Evolutionary conservation across 495 filamentous ascomycete species (phyloP).

Genomic region (Annulohypoxylon moriforme): DNA sequence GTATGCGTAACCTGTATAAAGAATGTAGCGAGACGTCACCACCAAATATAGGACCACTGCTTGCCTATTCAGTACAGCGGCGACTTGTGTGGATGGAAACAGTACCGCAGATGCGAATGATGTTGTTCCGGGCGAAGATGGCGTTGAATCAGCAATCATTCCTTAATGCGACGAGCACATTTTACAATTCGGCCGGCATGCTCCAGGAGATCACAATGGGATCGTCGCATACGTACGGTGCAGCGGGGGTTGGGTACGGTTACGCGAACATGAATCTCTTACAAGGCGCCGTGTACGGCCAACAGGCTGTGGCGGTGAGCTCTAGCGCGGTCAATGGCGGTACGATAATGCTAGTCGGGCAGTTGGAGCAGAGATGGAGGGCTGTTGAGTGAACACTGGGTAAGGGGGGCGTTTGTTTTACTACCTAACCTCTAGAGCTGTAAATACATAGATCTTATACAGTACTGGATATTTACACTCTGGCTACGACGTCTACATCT

Average conservation of each 20-base stretch:
- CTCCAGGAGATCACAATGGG: conserved; percentile 27
- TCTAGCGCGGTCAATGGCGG: conserved; percentile 9
- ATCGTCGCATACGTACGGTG: conserved; percentile 29
- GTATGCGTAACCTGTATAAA: conserved; percentile 48
- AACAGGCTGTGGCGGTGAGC: conserved; percentile 22
- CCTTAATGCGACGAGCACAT: conserved; percentile 26
- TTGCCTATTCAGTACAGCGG: conserved; percentile 32
- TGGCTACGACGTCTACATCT: no score
- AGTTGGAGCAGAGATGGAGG: conserved; percentile 40
- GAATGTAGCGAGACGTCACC: conserved; percentile 48
- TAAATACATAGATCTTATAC: no score
- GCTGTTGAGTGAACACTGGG: conserved; percentile 27
- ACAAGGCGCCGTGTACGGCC: conserved; percentile 31
- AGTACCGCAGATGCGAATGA: conserved; percentile 41
- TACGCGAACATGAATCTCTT: conserved; percentile 38
- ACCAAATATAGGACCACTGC: conserved; percentile 24
- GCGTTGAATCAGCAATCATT: conserved; percentile 31
- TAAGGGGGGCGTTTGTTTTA: not conserved
- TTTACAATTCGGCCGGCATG: conserved; percentile 14
- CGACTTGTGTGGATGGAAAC: conserved; percentile 39
- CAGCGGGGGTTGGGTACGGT: conserved; percentile 32
- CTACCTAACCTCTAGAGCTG: no score
- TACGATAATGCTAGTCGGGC: conserved; percentile 3
- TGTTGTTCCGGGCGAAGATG: conserved; percentile 38
- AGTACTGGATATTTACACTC: not conserved